phyloP scores from a whole-genome alignment of 495 filamentous ascomycete genomes.

The Chaetomium tenue region DNA sequence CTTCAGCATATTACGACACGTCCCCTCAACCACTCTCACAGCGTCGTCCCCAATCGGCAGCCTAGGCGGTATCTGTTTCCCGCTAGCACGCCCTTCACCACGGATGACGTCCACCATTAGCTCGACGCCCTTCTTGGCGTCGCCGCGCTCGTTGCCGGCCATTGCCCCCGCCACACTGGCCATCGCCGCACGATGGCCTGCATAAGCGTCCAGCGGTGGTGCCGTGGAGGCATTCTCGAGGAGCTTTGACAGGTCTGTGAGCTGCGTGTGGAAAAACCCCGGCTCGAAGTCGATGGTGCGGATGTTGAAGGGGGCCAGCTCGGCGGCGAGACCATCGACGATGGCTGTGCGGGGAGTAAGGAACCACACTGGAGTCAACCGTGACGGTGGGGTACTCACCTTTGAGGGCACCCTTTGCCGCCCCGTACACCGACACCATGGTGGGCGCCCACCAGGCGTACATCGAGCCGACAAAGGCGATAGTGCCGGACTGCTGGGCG shows the following conservation, averaged over 20 bases:
- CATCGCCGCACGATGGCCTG: slow-evolving; percentile 2
- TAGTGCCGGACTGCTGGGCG: slow-evolving; percentile 40
- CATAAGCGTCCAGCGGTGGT: slow-evolving; percentile 2
- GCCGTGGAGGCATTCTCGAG: slow-evolving; percentile 1
- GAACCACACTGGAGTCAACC: background rate
- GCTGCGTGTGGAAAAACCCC: background rate
- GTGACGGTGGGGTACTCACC: slow-evolving; percentile 11
- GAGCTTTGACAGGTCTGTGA: slow-evolving; percentile 1
- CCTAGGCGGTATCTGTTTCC: background rate
- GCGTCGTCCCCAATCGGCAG: slow-evolving; percentile 6
- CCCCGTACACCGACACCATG: slow-evolving; percentile 42
- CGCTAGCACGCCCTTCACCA: slow-evolving; percentile 2
- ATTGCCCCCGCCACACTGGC: background rate
- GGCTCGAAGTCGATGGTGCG: slow-evolving; percentile 12
- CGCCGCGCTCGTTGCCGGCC: slow-evolving; percentile 7
- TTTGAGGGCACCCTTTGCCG: slow-evolving; percentile 45
- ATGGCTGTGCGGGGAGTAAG: slow-evolving; percentile 14
- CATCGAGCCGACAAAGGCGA: slow-evolving; percentile 53
- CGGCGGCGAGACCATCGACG: slow-evolving; percentile 38
- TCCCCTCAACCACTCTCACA: background rate
- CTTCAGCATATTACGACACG: slow-evolving; percentile 1
- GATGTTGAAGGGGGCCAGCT: slow-evolving; percentile 40
- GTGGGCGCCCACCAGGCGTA: slow-evolving; percentile 49
- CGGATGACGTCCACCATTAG: slow-evolving; percentile 11
- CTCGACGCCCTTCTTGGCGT: slow-evolving; percentile 9